Conservation (phyloP, 768 basidiomycete genomes). For the Boletus subparvulus region DNA sequence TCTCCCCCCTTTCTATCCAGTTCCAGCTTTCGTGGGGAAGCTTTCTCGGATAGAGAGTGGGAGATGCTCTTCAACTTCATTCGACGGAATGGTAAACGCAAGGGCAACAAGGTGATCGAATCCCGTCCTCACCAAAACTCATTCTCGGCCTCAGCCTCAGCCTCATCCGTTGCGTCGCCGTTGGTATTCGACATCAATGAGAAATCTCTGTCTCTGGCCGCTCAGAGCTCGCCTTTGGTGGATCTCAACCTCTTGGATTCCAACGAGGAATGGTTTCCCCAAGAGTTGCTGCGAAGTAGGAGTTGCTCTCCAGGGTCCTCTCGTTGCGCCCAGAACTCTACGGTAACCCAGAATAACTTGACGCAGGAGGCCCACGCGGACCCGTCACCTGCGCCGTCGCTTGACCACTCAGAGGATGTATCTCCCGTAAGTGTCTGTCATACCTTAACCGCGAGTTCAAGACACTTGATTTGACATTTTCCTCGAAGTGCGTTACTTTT, state of each 20-base stretch:
- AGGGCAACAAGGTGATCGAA: conserved; percentile 19
- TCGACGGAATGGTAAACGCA: conserved; percentile 29
- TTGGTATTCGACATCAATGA: conserved; percentile 28
- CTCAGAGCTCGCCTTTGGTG: conserved; percentile 11
- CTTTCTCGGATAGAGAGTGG: not conserved
- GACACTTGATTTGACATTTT: not conserved
- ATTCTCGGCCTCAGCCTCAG: conserved; percentile 3
- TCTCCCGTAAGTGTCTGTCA: conserved; percentile 10
- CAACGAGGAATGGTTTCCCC: conserved; percentile 44
- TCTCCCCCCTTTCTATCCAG: not conserved
- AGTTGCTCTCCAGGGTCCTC: conserved; percentile 1
- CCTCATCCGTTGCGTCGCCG: conserved; percentile 10
- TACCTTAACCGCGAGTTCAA: not conserved
- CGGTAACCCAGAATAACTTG: not conserved
- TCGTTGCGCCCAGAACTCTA: not conserved
- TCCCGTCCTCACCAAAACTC: conserved; percentile 7
- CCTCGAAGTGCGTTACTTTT: conserved; percentile 6
- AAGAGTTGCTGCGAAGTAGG: conserved; percentile 19
- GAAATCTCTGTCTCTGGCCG: not conserved
- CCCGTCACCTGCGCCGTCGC: not conserved
- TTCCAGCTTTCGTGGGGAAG: not conserved
- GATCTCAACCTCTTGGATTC: conserved; percentile 36
- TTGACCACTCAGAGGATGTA: not conserved
- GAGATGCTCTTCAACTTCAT: conserved; percentile 31
- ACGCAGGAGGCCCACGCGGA: not conserved